Evolutionary conservation across 2,329 filamentous ascomycete species (phyloP), one percentile per base, ranked within the genome.

Genomic region (Chaetomium sp.): DNA sequence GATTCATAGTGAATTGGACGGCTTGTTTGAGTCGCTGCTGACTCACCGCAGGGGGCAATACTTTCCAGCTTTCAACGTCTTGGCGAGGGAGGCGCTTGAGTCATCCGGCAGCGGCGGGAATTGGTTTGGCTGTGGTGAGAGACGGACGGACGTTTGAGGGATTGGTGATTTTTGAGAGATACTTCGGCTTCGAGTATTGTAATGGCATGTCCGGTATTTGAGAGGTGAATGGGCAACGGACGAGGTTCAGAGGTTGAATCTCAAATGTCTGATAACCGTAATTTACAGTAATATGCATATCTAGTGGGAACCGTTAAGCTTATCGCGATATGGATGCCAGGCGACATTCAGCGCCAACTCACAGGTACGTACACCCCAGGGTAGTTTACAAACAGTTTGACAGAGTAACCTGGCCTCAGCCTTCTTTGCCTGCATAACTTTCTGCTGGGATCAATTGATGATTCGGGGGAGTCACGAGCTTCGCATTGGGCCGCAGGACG

Each of bases 1-100:
- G 68, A 70, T 61, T 70, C 68, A 70, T 69, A 35, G 47, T 70
- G 68, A 70, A 54, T 64, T 42, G 3, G 21, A 16, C 47, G 19
- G 47, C 3, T 23, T 8, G 19, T 33, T 35, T 60, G 53, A 57
- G 53, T 49, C 51, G 56, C 50, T 49, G 42, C 3, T 60, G 53
- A 57, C 42, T 49, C 51, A 62, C 50, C 35, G 42, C 3, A 38
- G 42, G 49, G 10, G 57, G 57, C 57, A 23, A 21, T 53, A 5
- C n/a, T 60, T 53, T 16, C 12, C 12, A 27, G n/a, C 13, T 29
- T 9, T 25, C 8, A 21, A 19, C 12, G 33, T 21, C 54, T 57
- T 23, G 38, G 23, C 27, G 16, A 23, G 33, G 2, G 7, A 38
- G 29, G 38, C 21, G 38, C 23, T 29, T 63, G 60, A 63, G 54